phyloP scores from a whole-genome alignment of 208 protist species.

The Crithidia mellificae region DNA sequence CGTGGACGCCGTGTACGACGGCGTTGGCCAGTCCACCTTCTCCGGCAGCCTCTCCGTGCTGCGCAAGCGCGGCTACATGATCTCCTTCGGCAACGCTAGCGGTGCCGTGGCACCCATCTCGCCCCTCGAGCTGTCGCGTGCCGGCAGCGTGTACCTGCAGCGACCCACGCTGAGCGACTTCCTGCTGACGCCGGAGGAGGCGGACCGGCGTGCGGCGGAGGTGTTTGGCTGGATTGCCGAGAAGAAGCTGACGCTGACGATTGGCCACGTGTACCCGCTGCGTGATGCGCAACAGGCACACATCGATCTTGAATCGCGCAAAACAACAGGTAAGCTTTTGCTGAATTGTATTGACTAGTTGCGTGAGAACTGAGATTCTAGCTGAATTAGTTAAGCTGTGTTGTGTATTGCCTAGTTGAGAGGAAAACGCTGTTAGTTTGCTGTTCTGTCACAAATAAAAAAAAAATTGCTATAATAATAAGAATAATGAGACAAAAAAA shows the following conservation, averaged over 20 bases:
- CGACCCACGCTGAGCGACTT: slow-evolving; percentile 76
- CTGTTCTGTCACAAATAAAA: no score
- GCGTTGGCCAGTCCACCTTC: slow-evolving; percentile 86
- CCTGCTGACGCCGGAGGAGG: slow-evolving; percentile 44
- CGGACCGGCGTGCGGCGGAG: slow-evolving; percentile 44
- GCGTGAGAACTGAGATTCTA: background rate
- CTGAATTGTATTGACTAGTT: slow-evolving; percentile 27
- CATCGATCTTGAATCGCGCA: slow-evolving; percentile 39
- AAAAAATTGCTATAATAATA: no score
- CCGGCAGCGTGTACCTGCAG: slow-evolving; percentile 80
- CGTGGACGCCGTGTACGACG: slow-evolving; percentile 89
- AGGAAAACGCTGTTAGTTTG: background rate
- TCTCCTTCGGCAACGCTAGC: slow-evolving; percentile 92
- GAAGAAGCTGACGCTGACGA: slow-evolving; percentile 52
- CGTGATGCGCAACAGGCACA: slow-evolving; percentile 63
- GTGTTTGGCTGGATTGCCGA: slow-evolving; percentile 63
- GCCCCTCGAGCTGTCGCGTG: slow-evolving; percentile 55
- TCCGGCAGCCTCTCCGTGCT: slow-evolving; percentile 67
- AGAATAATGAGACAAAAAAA: no score
- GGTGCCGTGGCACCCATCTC: slow-evolving; percentile 70
- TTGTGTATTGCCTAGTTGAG: background rate
- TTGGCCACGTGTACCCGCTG: slow-evolving; percentile 55
- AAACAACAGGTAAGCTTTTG: slow-evolving; percentile 59
- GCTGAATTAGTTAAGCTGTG: background rate
- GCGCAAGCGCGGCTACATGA: slow-evolving; percentile 77